Conservation (phyloP, 192 early-diverging fungal genomes). For the Backusella luteola region DNA sequence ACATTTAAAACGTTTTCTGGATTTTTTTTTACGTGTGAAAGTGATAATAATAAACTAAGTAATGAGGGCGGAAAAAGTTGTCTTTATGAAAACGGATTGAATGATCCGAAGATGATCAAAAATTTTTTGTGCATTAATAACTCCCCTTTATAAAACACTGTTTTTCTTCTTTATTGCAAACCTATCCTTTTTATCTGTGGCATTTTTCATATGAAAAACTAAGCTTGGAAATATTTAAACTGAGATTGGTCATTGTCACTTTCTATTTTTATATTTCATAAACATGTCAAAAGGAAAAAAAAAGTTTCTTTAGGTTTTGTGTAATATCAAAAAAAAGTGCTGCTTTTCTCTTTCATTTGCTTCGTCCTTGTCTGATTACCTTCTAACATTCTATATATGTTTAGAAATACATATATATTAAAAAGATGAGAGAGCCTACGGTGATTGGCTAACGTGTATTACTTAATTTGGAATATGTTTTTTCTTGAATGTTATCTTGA, state of each 20-base stretch:
- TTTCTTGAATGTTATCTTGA: not conserved
- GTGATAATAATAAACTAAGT: not conserved
- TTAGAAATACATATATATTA: not conserved
- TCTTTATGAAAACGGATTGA: not conserved
- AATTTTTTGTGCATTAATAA: not conserved
- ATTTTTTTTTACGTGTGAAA: not conserved
- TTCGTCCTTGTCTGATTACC: not conserved
- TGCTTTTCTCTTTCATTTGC: not conserved
- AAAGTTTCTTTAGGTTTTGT: not conserved
- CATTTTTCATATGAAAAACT: not conserved
- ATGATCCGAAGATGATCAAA: not conserved
- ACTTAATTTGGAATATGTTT: not conserved
- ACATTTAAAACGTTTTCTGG: not conserved
- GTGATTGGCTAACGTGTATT: not conserved
- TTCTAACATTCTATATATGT: not conserved
- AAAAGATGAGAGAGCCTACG: not conserved
- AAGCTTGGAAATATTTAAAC: conserved; percentile 1
- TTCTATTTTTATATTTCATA: not conserved
- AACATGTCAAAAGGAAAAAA: conserved; percentile 2
- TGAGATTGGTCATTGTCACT: not conserved
- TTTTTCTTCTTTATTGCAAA: not conserved
- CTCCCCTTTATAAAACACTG: not conserved
- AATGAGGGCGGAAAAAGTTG: not conserved
- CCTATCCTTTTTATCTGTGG: not conserved
- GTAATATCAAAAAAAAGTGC: not conserved